Evolutionary conservation across 2,329 filamentous ascomycete genomes (phyloP), one percentile per base, ranked within the genome.

Genomic region (Stenocarpella maydis): DNA sequence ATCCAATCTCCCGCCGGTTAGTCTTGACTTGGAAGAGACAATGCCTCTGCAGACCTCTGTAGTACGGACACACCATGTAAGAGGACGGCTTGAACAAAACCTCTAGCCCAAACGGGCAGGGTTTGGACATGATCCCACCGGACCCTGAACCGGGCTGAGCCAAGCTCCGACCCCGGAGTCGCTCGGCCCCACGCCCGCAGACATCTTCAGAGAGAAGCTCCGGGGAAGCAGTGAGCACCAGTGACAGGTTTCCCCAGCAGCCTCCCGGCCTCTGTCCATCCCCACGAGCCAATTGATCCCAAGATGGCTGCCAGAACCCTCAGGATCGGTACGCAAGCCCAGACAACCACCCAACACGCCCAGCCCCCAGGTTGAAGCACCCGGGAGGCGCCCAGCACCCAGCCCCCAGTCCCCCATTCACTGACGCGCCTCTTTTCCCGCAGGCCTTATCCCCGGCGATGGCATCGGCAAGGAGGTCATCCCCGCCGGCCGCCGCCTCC

Each of bases 391-490:
- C 1, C 37, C 15, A 8, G 34, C 4, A 34, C 31, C 4, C 4
- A 9, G 9, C 4, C 31, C 31, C 31, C 31, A 34, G n/a, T n/a
- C n/a, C n/a, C n/a, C 31, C 31, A 17, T 68, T 28, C 50, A 52
- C n/a, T 39, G 21, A 69, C 14, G 52, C 37, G 15, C 21, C 10
- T 54, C 52, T 65, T 63, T 58, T 19, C 31, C 17, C 41, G 14
- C 74, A 97, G 95, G 95, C 80, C 92, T 98, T 77, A 98, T 99
- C 80, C 93, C 96, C 76, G 96, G 96, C 78, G 96, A 99, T 84
- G 96, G 96, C 82, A 99, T 99, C 83, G 96, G 96, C 83, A 93
- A 93, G 80, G 96, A 99, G 84, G 96, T 99, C 80, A 98, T 99
- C 82, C 96, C 96, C 74, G 92, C 96, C 67, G 96, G 95, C 64